A percentile compares a stretch with the other conserved stretches of the same genome.
These are phyloP conservation scores for Solanum ahanhuiri DNA, from an alignment of 257 asterid genomes.

Conservation along the genomic window DNA sequence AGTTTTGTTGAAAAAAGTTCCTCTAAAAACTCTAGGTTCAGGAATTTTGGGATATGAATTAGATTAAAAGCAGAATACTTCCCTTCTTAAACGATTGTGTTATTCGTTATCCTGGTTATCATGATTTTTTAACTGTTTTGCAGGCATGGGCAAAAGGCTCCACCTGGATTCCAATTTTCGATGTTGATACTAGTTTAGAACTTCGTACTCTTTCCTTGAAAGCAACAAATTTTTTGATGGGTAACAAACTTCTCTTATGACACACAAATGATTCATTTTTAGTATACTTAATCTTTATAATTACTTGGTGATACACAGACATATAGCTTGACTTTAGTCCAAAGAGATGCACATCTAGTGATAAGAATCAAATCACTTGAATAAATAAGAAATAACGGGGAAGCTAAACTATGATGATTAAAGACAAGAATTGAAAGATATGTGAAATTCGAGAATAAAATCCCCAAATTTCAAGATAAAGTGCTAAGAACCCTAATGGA, in stretches of 20 bases:
- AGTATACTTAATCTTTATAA: neutral
- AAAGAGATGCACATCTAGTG: neutral
- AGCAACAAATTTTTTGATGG: conserved; percentile 69
- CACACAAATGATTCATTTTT: neutral
- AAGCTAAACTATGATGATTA: neutral
- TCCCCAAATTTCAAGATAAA: neutral
- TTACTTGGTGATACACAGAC: neutral
- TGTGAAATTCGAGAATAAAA: neutral
- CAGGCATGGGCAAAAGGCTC: conserved; percentile 97
- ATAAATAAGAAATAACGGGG: neutral
- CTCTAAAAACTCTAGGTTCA: neutral
- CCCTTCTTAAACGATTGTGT: neutral
- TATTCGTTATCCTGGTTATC: neutral
- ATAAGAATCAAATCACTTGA: neutral
- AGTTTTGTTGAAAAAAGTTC: neutral
- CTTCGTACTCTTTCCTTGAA: conserved; percentile 59
- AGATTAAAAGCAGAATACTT: neutral
- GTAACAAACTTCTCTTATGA: conserved; percentile 22
- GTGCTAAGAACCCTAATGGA: neutral
- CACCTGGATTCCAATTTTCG: conserved; percentile 85
- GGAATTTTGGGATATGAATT: neutral
- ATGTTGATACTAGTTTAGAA: conserved; percentile 55
- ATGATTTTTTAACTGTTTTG: conserved; percentile 7
- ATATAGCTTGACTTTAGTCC: neutral
- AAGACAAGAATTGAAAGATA: neutral